Evolutionary conservation across 73 alveolate genomes (phyloP).

Genomic region (Symbiodinium pilosum): DNA sequence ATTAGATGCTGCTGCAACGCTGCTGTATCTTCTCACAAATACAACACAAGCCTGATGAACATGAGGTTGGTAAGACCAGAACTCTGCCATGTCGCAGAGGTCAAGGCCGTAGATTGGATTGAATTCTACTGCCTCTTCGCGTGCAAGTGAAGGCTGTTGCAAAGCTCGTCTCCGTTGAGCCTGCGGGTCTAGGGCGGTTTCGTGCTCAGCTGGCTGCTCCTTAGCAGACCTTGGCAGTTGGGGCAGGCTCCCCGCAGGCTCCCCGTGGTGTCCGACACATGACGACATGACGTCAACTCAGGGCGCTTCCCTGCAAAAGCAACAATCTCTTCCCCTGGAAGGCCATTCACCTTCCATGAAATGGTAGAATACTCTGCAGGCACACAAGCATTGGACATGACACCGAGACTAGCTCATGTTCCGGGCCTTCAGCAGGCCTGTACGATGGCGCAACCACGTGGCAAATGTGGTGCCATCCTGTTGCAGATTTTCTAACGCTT

Average conservation of each 20-base stretch:
- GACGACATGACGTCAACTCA: background rate
- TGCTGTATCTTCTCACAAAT: background rate
- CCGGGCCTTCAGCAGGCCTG: slow-evolving; percentile 89
- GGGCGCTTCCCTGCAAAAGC: slow-evolving; percentile 55
- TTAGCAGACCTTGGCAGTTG: slow-evolving; percentile 62
- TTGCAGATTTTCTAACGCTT: too few relatives aligned
- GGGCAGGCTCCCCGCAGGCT: background rate
- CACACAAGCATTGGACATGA: background rate
- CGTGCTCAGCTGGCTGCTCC: slow-evolving; percentile 32
- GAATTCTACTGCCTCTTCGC: background rate
- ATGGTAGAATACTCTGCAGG: background rate
- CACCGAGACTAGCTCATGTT: background rate
- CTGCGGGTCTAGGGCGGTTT: slow-evolving; percentile 58
- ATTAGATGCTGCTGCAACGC: too few relatives aligned
- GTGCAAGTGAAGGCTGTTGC: background rate
- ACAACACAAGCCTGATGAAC: slow-evolving; percentile 3
- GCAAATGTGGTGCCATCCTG: slow-evolving; percentile 55
- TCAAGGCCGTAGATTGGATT: background rate
- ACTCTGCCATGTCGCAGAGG: slow-evolving; percentile 47
- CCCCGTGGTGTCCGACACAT: background rate
- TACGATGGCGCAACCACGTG: slow-evolving; percentile 80
- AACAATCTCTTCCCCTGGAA: slow-evolving; percentile 69
- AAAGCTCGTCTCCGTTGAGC: background rate
- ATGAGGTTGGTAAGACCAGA: slow-evolving; percentile 35
- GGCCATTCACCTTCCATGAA: slow-evolving; percentile 38